Percentiles rank a stretch among this genome's conserved stretches.
These are phyloP conservation scores for Mortierella sp. DNA, from an alignment of 371 early-diverging fungal genomes.

Conservation along the genomic window DNA sequence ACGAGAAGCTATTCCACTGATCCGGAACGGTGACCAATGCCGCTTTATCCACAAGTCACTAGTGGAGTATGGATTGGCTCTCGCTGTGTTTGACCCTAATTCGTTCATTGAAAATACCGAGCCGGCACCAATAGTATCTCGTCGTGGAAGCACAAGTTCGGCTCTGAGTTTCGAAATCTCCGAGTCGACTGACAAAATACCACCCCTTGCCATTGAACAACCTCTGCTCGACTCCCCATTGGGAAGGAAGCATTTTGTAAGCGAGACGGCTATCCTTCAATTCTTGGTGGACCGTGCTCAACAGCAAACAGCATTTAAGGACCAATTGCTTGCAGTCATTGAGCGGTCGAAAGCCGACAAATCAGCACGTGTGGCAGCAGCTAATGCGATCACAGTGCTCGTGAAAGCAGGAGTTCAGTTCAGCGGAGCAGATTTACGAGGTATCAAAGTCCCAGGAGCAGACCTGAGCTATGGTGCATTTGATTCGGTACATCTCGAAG, in stretches of 20 bases:
- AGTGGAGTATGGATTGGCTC: neutral
- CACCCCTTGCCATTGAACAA: neutral
- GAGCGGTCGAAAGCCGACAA: conserved; percentile 7
- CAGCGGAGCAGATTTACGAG: conserved; percentile 6
- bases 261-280: conserved; percentile 8
- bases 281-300: conserved; percentile 17
- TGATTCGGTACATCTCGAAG: conserved; percentile 6
- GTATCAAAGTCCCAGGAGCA: conserved; percentile 17
- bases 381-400: conserved; percentile 17
- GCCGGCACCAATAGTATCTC: neutral
- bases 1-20: neutral
- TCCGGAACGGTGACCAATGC: neutral
- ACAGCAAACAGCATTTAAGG: neutral
- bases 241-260: neutral
- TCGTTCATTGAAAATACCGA: neutral
- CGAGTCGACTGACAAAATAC: neutral
- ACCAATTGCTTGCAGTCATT: neutral
- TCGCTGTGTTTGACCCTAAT: neutral
- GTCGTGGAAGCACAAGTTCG: neutral
- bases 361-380: neutral
- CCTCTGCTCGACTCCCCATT: neutral
- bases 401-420: conserved; percentile 11
- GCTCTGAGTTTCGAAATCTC: neutral
- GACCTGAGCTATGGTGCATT: conserved; percentile 5
- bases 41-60: neutral